phyloP scores from a whole-genome alignment of 495 filamentous ascomycete species.

The Hypoxylon fuscum region DNA sequence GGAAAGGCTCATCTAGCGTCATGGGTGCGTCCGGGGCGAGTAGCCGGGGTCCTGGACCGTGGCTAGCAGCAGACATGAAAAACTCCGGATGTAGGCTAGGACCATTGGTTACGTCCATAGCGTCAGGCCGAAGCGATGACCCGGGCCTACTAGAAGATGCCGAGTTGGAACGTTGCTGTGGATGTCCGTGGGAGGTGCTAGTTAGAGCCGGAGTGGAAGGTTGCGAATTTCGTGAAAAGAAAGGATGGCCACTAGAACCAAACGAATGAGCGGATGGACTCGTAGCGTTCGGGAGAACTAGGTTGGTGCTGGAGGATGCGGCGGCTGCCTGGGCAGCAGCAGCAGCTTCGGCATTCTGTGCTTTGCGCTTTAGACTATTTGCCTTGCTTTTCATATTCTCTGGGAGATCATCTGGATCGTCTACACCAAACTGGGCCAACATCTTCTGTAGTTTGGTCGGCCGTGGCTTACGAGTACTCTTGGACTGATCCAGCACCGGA shows the following conservation, averaged over 20 bases:
- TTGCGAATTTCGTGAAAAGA: constrained; percentile 51
- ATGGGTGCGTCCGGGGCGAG: constrained; percentile 43
- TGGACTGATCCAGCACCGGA: constrained; percentile 81
- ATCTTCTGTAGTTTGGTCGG: constrained; percentile 98
- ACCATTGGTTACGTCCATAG: constrained; percentile 46
- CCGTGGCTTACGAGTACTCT: constrained; percentile 95
- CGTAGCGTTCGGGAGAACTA: constrained; percentile 42
- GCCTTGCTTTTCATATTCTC: constrained; percentile 79
- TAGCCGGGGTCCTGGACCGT: constrained; percentile 46
- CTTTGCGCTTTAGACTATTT: constrained; percentile 68
- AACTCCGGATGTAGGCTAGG: constrained; percentile 46
- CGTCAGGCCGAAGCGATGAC: constrained; percentile 43
- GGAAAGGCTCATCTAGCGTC: constrained; percentile 54
- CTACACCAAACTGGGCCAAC: constrained; percentile 85
- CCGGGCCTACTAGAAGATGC: constrained; percentile 45
- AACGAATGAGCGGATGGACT: constrained; percentile 49
- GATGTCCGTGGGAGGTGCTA: constrained; percentile 45
- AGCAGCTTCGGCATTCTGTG: constrained; percentile 54
- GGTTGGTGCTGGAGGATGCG: constrained; percentile 25
- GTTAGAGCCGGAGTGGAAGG: constrained; percentile 52
- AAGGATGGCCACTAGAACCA: constrained; percentile 44
- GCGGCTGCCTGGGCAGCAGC: constrained; percentile 47
- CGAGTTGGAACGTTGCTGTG: constrained; percentile 44
- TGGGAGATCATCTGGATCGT: constrained; percentile 88
- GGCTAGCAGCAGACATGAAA: constrained; percentile 46